Evolutionary conservation across 2,329 filamentous ascomycete genomes (phyloP).

Genomic region (Hysterium pulicare): DNA sequence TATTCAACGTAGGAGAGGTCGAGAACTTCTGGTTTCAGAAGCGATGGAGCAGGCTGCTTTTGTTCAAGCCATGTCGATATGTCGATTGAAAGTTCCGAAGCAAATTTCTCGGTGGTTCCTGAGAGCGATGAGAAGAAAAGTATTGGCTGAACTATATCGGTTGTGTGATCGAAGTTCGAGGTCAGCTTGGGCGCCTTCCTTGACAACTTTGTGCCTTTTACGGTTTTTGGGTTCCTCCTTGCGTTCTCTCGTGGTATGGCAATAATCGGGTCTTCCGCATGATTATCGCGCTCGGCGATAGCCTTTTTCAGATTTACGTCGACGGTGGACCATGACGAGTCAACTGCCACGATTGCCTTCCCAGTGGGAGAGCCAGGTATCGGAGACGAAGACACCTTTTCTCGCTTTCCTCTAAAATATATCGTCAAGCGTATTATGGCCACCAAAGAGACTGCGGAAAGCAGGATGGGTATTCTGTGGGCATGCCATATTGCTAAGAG

Average conservation of each 20-base stretch:
- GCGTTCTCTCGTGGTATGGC: slow-evolving; percentile 18
- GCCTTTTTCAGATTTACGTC: slow-evolving; percentile 24
- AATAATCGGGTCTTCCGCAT: slow-evolving; percentile 24
- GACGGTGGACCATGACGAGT: slow-evolving; percentile 34
- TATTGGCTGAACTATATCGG: slow-evolving; percentile 62
- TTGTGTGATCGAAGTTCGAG: slow-evolving; percentile 23
- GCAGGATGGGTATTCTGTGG: slow-evolving; percentile 31
- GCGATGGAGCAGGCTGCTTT: slow-evolving; percentile 31
- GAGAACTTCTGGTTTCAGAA: slow-evolving; percentile 61
- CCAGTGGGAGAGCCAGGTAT: slow-evolving; percentile 29
- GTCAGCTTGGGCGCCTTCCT: slow-evolving; percentile 20
- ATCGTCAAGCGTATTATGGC: slow-evolving; percentile 26
- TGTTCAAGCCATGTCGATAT: slow-evolving; percentile 46
- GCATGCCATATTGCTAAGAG: slow-evolving; percentile 36
- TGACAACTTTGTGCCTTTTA: slow-evolving; percentile 31
- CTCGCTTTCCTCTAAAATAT: slow-evolving; percentile 23
- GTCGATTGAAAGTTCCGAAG: slow-evolving; percentile 58
- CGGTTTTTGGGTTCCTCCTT: slow-evolving; percentile 36
- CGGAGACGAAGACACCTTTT: slow-evolving; percentile 29
- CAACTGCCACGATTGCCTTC: slow-evolving; percentile 22
- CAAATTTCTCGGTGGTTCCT: slow-evolving; percentile 73
- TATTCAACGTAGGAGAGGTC: slow-evolving; percentile 86
- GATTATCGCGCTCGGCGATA: slow-evolving; percentile 24
- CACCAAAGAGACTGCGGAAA: slow-evolving; percentile 27
- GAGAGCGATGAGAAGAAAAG: slow-evolving; percentile 90